Percentiles rank a stretch among this genome's conserved stretches.
Evolutionary conservation across 345 rosid genomes (phyloP).

Genomic region (Triadica sebifera): DNA sequence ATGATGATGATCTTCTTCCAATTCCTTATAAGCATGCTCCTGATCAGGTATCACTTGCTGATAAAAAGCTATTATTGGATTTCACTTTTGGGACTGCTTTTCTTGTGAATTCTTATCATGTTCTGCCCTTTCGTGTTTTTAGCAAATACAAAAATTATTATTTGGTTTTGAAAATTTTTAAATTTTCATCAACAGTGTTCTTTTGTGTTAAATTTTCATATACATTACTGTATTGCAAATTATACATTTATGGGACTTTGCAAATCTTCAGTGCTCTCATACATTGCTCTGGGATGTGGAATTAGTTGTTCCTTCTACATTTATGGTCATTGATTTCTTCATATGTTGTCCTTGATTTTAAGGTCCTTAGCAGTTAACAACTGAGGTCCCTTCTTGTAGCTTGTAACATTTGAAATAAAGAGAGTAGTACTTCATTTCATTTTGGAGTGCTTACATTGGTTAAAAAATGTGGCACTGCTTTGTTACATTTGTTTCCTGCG

Average conservation of each 20-base stretch:
- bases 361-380: neutral
- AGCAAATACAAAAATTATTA: neutral
- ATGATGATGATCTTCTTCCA: constrained; percentile 56
- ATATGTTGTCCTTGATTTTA: neutral
- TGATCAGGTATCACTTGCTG: constrained; percentile 55
- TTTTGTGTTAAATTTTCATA: neutral
- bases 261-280: neutral
- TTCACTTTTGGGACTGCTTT: neutral
- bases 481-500: neutral
- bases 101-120: neutral
- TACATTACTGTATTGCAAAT: neutral
- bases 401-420: neutral
- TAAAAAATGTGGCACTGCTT: neutral
- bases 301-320: neutral
- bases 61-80: neutral
- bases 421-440: neutral
- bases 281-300: neutral
- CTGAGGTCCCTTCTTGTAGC: neutral
- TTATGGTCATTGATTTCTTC: neutral
- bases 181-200: neutral
- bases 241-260: neutral
- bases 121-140: neutral
- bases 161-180: neutral
- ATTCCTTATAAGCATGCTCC: constrained; percentile 59
- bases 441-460: neutral